Evolutionary conservation across 805 yeast species (phyloP).

Genomic region (Candida montana): DNA sequence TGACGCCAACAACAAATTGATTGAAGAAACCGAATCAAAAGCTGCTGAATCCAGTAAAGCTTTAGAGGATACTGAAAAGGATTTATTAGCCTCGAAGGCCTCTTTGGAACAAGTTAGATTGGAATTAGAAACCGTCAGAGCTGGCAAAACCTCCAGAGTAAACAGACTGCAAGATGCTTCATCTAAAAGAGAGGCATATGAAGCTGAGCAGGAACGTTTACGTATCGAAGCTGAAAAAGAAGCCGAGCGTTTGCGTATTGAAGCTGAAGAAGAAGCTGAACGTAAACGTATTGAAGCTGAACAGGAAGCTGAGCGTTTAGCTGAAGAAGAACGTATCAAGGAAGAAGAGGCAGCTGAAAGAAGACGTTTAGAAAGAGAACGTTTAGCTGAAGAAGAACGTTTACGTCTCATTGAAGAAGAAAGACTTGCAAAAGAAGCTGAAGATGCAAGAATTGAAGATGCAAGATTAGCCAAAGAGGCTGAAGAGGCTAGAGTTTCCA

Average conservation of each 20-base stretch:
- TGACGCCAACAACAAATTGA: slow-evolving; percentile 16
- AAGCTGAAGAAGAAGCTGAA: slow-evolving; percentile 38
- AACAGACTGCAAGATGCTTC: slow-evolving; percentile 21
- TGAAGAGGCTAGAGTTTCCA: no score
- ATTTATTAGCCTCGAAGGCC: slow-evolving; percentile 13
- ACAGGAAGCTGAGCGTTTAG: slow-evolving; percentile 7
- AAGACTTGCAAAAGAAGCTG: no score
- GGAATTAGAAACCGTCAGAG: slow-evolving; percentile 20
- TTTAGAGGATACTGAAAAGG: slow-evolving; percentile 16
- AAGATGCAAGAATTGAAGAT: no score
- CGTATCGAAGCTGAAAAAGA: slow-evolving; percentile 15
- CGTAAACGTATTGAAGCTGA: slow-evolving; percentile 9
- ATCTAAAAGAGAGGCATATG: slow-evolving; percentile 20
- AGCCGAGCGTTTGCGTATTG: slow-evolving; percentile 83
- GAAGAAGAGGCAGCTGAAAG: no score
- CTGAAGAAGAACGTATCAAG: slow-evolving; percentile 7
- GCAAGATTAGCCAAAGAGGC: slow-evolving; percentile 9
- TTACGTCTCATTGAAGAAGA: no score
- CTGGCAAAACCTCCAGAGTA: slow-evolving; percentile 17
- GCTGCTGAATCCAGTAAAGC: slow-evolving; percentile 8
- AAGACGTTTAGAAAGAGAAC: no score
- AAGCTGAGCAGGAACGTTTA: slow-evolving; percentile 14
- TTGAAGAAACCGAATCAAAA: slow-evolving; percentile 15
- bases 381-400: no score
- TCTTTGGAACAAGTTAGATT: slow-evolving; percentile 15